Evolutionary conservation across 441 rosid genomes (phyloP), one percentile per base, ranked within the genome.

Genomic region (Pelargonium citronellum): DNA sequence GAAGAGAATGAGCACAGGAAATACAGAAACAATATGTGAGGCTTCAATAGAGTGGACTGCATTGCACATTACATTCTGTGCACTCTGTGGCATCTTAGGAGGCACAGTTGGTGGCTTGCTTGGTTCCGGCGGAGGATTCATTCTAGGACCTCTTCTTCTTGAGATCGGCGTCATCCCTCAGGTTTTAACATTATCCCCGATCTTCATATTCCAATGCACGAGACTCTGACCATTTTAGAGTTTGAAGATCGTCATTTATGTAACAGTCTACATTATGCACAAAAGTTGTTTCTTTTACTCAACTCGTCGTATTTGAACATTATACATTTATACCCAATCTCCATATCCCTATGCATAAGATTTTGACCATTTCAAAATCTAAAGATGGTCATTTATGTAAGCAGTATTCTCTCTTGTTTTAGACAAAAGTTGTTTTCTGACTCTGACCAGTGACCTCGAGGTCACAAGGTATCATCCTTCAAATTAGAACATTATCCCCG

Each of bases 91-190:
- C 27, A 69, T 87, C 71, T 44, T 85, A 20, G 98, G 98, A 39
- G 97, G 97, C 39, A 82, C 87, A 0, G 97, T 94, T 0, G 98
- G 98, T 3, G 98, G 97, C 67, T 83, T 91, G 1, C 90, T 94
- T 0, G 97, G 98, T 11, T 88, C 98, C 0, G 97, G 97, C 34
- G 98, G 97, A 20, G 98, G 98, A 1, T 94, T 91, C 88, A 83
- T 94, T 71, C 85, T 94, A 1, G 95, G 97, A 0, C 98, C 97
- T 0, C 88, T 94, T 37, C 87, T 94, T n/a, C 90, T 94, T 2
- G 98, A 94, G 81, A 89, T 91, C 0, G 39, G 39, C 0, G 39
- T 34, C 7, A 34, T 34, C 39, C 39, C 39, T 34, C 39, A 34
- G 39, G 39, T 86, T 12, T 12, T n/a, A 43, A 11, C 47, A 43